phyloP scores from a whole-genome alignment of 2,329 filamentous ascomycete species.

The Botrytis fabae region DNA sequence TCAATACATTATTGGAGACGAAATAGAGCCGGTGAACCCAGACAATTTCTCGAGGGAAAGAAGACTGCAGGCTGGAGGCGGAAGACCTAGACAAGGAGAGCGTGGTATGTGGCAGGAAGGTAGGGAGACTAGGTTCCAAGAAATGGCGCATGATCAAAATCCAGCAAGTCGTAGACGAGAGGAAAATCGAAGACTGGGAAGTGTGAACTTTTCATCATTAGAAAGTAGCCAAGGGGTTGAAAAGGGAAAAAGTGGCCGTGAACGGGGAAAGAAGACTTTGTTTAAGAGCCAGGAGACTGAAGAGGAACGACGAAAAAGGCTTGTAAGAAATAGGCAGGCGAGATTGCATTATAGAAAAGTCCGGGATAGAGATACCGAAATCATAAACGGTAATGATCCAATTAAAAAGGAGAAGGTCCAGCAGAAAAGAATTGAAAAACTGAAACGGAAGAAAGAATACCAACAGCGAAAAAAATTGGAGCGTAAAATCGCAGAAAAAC shows the following conservation, averaged over 20 bases:
- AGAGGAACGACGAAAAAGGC: background rate
- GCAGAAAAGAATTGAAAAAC: background rate
- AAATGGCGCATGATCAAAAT: background rate
- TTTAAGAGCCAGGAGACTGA: background rate
- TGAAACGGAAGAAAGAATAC: rapidly evolving
- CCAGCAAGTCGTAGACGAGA: background rate
- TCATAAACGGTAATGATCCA: background rate
- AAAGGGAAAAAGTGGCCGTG: background rate
- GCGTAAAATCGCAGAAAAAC: too few species aligned
- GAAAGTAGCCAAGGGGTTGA: background rate
- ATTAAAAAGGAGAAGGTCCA: background rate
- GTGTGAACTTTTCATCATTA: background rate
- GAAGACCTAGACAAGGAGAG: background rate
- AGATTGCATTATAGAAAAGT: rapidly evolving
- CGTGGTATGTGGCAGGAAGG: background rate
- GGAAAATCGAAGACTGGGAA: background rate
- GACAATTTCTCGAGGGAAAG: background rate
- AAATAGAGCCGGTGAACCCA: background rate
- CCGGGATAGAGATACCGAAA: rapidly evolving
- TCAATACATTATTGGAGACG: background rate
- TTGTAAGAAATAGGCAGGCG: rapidly evolving
- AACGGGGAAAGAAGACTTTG: background rate
- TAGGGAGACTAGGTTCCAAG: background rate
- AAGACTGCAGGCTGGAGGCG: background rate
- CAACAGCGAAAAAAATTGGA: too few species aligned